These are phyloP conservation scores for Lentinula detonsa DNA, from an alignment of 768 basidiomycete species.

Conservation along the genomic window DNA sequence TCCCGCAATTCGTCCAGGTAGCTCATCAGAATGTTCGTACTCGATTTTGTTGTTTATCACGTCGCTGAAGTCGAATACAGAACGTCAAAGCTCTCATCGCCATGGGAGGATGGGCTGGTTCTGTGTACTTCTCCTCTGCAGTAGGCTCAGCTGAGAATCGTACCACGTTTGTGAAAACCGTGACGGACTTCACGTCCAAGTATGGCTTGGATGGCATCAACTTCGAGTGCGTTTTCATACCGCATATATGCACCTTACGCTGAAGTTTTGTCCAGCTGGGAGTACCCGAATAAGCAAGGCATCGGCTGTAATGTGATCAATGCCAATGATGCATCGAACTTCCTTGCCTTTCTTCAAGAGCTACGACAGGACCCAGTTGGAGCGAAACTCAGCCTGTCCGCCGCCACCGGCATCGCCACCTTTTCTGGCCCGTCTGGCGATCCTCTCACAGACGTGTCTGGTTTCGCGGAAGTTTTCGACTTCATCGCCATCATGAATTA, in stretches of 20 bases:
- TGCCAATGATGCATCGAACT: conserved; percentile 66
- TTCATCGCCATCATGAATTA: conserved; percentile 61
- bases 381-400: conserved; percentile 51
- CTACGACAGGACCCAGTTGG: conserved; percentile 54
- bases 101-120: conserved; percentile 59
- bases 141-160: conserved; percentile 54
- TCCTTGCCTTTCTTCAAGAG: conserved; percentile 68
- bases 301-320: conserved; percentile 65
- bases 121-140: conserved; percentile 37
- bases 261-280: background rate
- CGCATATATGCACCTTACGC: background rate
- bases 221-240: conserved; percentile 32
- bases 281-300: conserved; percentile 36
- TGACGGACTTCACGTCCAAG: conserved; percentile 40
- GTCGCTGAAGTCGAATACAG: conserved; percentile 23
- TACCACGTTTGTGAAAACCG: conserved; percentile 56
- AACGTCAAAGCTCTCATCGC: conserved; percentile 49
- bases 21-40: conserved; percentile 35
- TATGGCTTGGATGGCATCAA: conserved; percentile 59
- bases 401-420: conserved; percentile 31
- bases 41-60: background rate
- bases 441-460: conserved; percentile 59
- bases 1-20: conserved; percentile 50
- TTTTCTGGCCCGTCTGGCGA: conserved; percentile 40
- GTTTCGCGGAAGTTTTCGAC: conserved; percentile 62